A percentile compares a stretch with the other conserved stretches of the same genome.
Evolutionary conservation across 208 protist genomes (phyloP).

Genomic region (Acanthamoeba triangularis): DNA sequence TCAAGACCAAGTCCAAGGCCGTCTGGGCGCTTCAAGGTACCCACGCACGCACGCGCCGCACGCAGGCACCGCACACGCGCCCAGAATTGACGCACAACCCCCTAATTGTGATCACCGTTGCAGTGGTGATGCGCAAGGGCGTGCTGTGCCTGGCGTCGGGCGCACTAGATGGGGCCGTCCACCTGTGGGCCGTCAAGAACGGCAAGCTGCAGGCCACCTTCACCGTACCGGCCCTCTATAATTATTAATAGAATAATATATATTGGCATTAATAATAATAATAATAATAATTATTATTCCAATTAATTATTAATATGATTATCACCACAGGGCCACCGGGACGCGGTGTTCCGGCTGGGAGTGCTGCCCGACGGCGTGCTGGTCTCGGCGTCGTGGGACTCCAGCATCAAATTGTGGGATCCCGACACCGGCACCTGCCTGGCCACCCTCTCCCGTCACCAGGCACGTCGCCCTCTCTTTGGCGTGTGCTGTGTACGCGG

Average conservation of each 20-base stretch:
- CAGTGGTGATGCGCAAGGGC: slow-evolving; percentile 48
- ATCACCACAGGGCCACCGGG: not conserved
- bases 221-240: not conserved
- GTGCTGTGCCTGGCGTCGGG: slow-evolving; percentile 1
- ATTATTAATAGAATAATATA: too few relatives aligned
- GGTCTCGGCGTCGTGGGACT: slow-evolving; percentile 51
- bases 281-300: not conserved
- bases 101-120: not conserved
- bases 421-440: not conserved
- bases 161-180: not conserved
- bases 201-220: slow-evolving; percentile 24
- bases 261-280: too few relatives aligned
- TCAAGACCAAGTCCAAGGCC: not conserved
- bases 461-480: not conserved
- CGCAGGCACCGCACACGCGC: not conserved
- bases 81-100: not conserved
- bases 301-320: not conserved
- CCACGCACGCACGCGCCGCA: not conserved
- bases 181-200: slow-evolving; percentile 20
- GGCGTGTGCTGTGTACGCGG: not conserved
- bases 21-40: not conserved
- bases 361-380: slow-evolving; percentile 55
- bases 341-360: slow-evolving; percentile 30
- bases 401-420: slow-evolving; percentile 24
- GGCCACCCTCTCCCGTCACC: not conserved